Conservation (phyloP, 2,329 filamentous ascomycete genomes). For the Ophiocordyceps unilateralis region DNA sequence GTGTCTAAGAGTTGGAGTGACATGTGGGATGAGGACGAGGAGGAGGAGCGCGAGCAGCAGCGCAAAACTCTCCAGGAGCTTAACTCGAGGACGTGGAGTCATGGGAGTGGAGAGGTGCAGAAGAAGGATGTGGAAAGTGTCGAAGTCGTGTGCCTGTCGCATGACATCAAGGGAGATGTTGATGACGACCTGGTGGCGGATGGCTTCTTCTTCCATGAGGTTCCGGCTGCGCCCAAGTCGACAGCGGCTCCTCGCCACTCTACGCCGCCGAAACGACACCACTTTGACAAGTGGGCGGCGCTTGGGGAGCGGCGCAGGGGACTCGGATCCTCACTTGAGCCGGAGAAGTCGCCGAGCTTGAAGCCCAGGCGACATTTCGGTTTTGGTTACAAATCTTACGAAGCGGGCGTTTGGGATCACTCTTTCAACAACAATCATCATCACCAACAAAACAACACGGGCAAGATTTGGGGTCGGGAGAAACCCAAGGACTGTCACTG, state of each 20-base stretch:
- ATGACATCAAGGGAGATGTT: conserved; percentile 28
- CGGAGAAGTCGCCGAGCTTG: conserved; percentile 30
- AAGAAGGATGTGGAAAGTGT: conserved; percentile 6
- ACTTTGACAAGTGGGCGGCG: conserved; percentile 73
- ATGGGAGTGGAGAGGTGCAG: conserved; percentile 39
- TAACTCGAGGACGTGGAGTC: conserved; percentile 65
- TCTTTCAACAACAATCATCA: conserved; percentile 20
- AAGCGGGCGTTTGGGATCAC: conserved; percentile 31
- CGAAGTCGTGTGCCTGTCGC: conserved; percentile 7
- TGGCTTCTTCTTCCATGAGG: conserved; percentile 58
- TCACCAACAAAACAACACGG: conserved; percentile 8
- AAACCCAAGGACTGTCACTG: conserved; percentile 35
- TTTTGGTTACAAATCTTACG: conserved; percentile 29
- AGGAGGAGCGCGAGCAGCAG: conserved; percentile 54
- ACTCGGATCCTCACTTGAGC: conserved; percentile 32
- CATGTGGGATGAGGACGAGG: conserved; percentile 84
- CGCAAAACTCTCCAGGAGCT: conserved; percentile 41
- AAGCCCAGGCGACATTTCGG: conserved; percentile 31
- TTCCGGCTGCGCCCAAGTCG: conserved; percentile 21
- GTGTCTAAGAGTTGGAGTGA: conserved; percentile 99
- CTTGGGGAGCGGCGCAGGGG: conserved; percentile 72
- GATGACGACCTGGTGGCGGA: conserved; percentile 51
- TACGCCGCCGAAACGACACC: conserved; percentile 45
- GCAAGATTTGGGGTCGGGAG: conserved; percentile 21
- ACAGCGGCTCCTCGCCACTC: conserved; percentile 36